These are phyloP conservation scores for Wickerhamiella musiphila DNA, from an alignment of 805 yeast species.

Conservation along the genomic window DNA sequence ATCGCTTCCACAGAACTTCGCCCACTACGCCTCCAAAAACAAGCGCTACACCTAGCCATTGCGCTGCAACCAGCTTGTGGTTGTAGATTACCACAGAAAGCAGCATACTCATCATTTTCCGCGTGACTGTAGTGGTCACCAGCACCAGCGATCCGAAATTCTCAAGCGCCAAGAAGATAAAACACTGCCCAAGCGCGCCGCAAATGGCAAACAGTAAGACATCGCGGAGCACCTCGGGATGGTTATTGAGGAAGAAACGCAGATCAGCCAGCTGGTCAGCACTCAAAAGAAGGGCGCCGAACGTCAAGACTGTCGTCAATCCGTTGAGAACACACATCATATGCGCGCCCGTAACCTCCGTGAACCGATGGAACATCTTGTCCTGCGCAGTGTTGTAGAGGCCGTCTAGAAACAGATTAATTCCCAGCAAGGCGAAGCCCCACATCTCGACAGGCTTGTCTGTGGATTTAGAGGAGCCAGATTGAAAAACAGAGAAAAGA, in stretches of 20 bases:
- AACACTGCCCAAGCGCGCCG: constrained; percentile 90
- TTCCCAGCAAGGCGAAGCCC: constrained; percentile 44
- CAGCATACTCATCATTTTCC: constrained; percentile 92
- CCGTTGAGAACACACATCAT: constrained; percentile 61
- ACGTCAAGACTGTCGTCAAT: constrained; percentile 26
- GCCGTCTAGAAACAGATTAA: constrained; percentile 72
- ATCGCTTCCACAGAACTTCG: constrained; percentile 48
- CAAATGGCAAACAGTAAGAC: constrained; percentile 49
- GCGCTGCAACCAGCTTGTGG: constrained; percentile 43
- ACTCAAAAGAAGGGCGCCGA: constrained; percentile 29
- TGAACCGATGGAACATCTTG: constrained; percentile 41
- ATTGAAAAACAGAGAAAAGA: constrained; percentile 42
- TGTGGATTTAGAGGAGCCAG: constrained; percentile 6
- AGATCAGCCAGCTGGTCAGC: constrained; percentile 37
- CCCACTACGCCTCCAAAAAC: constrained; percentile 77
- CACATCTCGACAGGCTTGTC: constrained; percentile 24
- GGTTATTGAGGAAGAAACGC: constrained; percentile 28
- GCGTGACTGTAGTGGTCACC: constrained; percentile 86
- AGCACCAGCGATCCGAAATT: constrained; percentile 69
- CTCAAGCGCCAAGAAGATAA: constrained; percentile 71
- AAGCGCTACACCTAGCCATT: constrained; percentile 62
- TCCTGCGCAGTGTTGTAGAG: constrained; percentile 89
- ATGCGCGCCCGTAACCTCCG: constrained; percentile 57
- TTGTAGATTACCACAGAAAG: constrained; percentile 75
- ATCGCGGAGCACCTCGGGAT: constrained; percentile 42